Conservation (phyloP, 495 filamentous ascomycete species). For the Bombardia bombarda region DNA sequence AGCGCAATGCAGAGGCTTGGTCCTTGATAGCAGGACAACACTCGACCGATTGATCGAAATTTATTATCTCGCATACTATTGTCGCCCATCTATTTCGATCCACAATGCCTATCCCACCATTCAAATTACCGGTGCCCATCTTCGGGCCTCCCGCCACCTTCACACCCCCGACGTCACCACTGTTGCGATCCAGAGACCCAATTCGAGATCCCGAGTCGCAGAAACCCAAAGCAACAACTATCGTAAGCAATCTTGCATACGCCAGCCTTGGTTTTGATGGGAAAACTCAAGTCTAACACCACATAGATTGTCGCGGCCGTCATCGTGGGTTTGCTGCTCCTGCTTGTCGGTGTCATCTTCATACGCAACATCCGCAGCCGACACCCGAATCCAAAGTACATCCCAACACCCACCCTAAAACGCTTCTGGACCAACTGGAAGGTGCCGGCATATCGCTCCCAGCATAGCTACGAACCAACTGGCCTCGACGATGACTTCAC, state of each 20-base stretch:
- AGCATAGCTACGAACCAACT: conserved; percentile 14
- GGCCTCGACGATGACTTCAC: conserved; percentile 14
- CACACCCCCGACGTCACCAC: neutral
- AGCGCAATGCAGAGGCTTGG: conserved; percentile 13
- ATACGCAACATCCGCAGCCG: conserved; percentile 15
- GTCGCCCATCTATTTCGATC: neutral
- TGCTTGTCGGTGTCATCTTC: conserved; percentile 9
- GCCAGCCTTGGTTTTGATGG: no score
- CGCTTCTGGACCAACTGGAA: conserved; percentile 54
- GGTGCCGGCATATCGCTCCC: conserved; percentile 10
- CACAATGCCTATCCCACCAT: conserved; percentile 7
- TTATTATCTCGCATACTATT: neutral
- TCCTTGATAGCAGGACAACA: conserved; percentile 9
- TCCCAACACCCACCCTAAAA: conserved; percentile 52
- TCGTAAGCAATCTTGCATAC: no score
- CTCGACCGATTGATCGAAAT: conserved; percentile 5
- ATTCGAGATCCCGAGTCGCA: neutral
- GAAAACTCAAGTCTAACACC: no score
- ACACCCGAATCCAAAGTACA: conserved; percentile 45
- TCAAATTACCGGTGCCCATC: conserved; percentile 12
- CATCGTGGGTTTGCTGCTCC: conserved; percentile 10
- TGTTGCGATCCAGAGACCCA: conserved; percentile 6
- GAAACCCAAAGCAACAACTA: conserved; percentile 6
- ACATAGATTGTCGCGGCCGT: conserved; percentile 16
- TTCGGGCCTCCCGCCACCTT: neutral